Percentiles rank a stretch among this genome's conserved stretches.
These are phyloP conservation scores for Solanum bukasovii DNA, from an alignment of 257 asterid species.

Conservation along the genomic window DNA sequence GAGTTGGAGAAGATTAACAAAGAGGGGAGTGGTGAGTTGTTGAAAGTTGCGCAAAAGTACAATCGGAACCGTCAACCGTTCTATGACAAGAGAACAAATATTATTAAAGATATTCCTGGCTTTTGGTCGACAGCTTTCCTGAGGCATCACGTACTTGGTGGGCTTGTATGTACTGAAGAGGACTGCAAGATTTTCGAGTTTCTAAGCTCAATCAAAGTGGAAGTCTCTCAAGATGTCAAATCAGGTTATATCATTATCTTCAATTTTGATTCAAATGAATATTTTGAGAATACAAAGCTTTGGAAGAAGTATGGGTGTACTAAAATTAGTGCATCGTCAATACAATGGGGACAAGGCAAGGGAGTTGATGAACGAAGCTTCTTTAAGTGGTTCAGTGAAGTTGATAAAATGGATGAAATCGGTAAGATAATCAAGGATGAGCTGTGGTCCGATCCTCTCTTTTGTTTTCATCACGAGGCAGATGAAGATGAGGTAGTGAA, in stretches of 20 bases:
- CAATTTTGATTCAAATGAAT: slow-evolving; percentile 67
- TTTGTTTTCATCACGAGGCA: background rate
- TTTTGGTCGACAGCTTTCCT: slow-evolving; percentile 91
- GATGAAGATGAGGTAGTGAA: background rate
- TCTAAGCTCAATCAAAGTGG: slow-evolving; percentile 63
- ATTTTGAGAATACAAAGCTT: slow-evolving; percentile 64
- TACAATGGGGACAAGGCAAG: background rate
- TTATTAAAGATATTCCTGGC: slow-evolving; percentile 68
- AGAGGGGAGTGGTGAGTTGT: slow-evolving; percentile 79
- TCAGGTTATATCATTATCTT: slow-evolving; percentile 75
- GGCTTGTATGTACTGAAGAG: slow-evolving; percentile 21
- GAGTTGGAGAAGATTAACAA: slow-evolving; percentile 46
- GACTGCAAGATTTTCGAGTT: slow-evolving; percentile 54
- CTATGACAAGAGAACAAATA: slow-evolving; percentile 60
- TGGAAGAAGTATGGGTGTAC: slow-evolving; percentile 35
- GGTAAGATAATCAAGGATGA: background rate
- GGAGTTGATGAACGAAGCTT: background rate
- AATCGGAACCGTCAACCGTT: slow-evolving; percentile 75
- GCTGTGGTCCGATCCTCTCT: background rate
- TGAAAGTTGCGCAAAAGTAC: slow-evolving; percentile 82
- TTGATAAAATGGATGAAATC: background rate
- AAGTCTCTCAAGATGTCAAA: slow-evolving; percentile 73
- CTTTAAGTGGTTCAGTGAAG: background rate
- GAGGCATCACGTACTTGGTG: slow-evolving; percentile 29
- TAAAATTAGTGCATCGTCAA: background rate